Percentiles rank a stretch among this genome's conserved stretches.
These are phyloP conservation scores for Fonsecaea pedrosoi DNA, from an alignment of 2,329 filamentous ascomycete species.

Conservation along the genomic window DNA sequence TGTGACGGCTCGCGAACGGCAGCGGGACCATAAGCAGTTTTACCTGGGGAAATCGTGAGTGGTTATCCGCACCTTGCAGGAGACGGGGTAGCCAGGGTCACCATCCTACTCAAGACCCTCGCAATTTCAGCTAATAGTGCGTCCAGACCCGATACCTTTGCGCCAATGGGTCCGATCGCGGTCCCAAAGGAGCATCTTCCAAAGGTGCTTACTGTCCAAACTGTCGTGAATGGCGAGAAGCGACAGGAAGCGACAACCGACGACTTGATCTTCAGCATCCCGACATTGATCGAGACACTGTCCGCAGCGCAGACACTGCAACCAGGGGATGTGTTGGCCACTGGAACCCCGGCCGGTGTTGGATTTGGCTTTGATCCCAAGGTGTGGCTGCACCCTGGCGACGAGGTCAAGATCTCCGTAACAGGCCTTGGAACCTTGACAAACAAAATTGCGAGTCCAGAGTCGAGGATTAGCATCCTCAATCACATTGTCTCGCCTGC, in stretches of 20 bases:
- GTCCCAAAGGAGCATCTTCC: slow-evolving; percentile 57
- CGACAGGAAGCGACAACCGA: slow-evolving; percentile 58
- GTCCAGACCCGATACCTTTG: slow-evolving; percentile 59
- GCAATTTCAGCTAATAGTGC: not conserved
- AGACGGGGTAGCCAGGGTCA: not conserved
- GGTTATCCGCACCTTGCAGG: not conserved
- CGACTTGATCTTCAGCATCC: slow-evolving; percentile 59
- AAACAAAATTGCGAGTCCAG: slow-evolving; percentile 48
- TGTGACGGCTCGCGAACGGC: slow-evolving; percentile 60
- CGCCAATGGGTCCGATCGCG: slow-evolving; percentile 63
- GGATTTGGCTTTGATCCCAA: slow-evolving; percentile 54
- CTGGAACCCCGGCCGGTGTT: slow-evolving; percentile 53
- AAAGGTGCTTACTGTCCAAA: slow-evolving; percentile 51
- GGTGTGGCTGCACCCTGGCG: slow-evolving; percentile 49
- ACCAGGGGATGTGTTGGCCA: slow-evolving; percentile 59
- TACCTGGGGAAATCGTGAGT: slow-evolving; percentile 61
- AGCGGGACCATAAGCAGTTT: slow-evolving; percentile 67
- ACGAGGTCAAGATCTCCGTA: slow-evolving; percentile 51
- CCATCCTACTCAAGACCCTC: not conserved
- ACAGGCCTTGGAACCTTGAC: slow-evolving; percentile 50
- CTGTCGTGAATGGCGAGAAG: slow-evolving; percentile 59
- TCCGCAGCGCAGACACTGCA: slow-evolving; percentile 60
- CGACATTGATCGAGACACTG: slow-evolving; percentile 55
- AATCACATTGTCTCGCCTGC: slow-evolving; percentile 33
- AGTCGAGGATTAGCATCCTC: slow-evolving; percentile 37